These are phyloP conservation scores for Hanseniaspora vineae DNA, from an alignment of 805 yeast genomes.

Conservation along the genomic window DNA sequence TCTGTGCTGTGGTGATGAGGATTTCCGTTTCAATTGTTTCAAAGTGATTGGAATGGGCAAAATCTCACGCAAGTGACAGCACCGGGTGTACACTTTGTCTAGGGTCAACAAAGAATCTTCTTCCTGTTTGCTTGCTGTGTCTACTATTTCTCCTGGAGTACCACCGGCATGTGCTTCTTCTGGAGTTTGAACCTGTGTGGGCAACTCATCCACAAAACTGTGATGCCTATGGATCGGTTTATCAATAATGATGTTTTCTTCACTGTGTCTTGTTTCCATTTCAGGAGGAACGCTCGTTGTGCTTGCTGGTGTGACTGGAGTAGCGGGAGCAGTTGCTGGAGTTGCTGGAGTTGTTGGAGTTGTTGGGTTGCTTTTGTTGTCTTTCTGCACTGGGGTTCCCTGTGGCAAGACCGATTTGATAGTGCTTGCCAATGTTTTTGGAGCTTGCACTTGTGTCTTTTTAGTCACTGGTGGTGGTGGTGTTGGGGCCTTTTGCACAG, in stretches of 20 bases:
- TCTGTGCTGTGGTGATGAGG: constrained; percentile 42
- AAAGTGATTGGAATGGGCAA: constrained; percentile 83
- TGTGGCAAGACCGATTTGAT: background rate
- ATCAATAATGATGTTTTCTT: constrained; percentile 41
- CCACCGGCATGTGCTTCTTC: constrained; percentile 9
- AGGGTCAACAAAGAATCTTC: constrained; percentile 16
- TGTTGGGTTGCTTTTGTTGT: background rate
- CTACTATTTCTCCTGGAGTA: constrained; percentile 19
- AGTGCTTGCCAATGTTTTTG: background rate
- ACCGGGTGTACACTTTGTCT: constrained; percentile 75
- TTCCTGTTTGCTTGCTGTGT: background rate
- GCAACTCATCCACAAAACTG: constrained; percentile 30
- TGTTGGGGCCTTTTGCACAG: constrained; percentile 12
- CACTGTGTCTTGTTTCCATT: constrained; percentile 4
- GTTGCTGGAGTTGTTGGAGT: constrained; percentile 1
- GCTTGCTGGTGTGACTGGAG: background rate
- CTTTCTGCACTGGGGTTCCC: background rate
- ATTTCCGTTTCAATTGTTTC: constrained; percentile 67
- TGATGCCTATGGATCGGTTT: constrained; percentile 55
- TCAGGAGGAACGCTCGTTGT: constrained; percentile 26
- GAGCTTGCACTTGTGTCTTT: background rate
- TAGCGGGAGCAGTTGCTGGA: constrained; percentile 1
- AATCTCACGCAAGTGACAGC: constrained; percentile 87
- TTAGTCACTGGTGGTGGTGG: background rate
- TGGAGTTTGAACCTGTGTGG: constrained; percentile 7